Base-by-base conservation (phyloP, 139 green algal species). In the Spirogloea muscicola region DNA sequence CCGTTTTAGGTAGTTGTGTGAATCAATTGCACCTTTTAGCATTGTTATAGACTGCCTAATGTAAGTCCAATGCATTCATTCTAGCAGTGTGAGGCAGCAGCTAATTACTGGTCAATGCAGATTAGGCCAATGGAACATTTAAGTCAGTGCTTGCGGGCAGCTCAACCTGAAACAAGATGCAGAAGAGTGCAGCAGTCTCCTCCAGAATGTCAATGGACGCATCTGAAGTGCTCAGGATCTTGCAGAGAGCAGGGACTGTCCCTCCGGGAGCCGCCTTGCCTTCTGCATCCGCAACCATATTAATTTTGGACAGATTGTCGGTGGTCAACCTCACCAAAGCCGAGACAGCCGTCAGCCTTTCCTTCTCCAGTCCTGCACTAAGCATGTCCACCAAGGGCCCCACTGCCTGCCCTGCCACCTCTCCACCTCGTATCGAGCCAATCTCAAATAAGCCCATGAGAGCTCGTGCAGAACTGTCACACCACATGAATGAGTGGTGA, bases 371-470 rank as follows among this genome's bases (percentile, higher is more conserved):
- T 6, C 25, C 49, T 27, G 31, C 34, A 31, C 38, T 31, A 31
- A 76, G 51, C 67, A 76, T 76, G 25, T 76, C 67, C 49, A 76
- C 67, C 7, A 69, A 21, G 2, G 67, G 67, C 3, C 38, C 31
- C n/a, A 76, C 9, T 16, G 67, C 67, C 13, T 76, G 67, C 49
- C 25, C 18, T 29, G 67, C 27, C 39, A 34, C 43, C 21, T 76
- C 67, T 13, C 49, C 46, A 3, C 29, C 40, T 33, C 67, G 67
- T 27, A 69, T 29, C n/a, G 42, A 33, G 29, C 66, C 67, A 10
- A 69, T 49, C 37, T 37, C 49, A 34, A 76, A 76, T 16, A 76
- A 34, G 41, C 49, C 67, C 40, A 51, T 49, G 31, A 76, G 67
- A 41, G 67, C 67, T 9, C 49, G 2, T 18, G 67, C 67, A 27